Evolutionary conservation across 306 rosid genomes (phyloP).

Genomic region (Lathyrus sativus): DNA sequence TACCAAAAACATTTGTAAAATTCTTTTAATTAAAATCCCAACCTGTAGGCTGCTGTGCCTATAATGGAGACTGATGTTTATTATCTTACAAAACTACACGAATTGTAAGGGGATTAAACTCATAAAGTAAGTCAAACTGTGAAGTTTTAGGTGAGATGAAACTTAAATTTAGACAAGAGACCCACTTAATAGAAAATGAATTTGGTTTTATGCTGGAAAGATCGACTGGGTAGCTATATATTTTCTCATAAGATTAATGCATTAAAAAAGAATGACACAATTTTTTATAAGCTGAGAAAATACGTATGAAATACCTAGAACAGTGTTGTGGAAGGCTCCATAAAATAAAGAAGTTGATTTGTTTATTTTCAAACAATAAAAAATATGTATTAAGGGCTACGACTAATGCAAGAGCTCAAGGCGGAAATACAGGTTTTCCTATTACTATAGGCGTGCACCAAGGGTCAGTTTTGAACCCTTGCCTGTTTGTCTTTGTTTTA

Average conservation of each 20-base stretch:
- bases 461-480: constrained; percentile 1
- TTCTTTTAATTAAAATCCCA: background rate
- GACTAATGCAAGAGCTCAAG: background rate
- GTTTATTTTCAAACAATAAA: background rate
- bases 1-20: background rate
- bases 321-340: background rate
- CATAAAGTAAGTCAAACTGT: background rate
- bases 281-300: background rate
- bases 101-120: background rate
- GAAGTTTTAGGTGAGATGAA: background rate
- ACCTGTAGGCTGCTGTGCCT: background rate
- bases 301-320: background rate
- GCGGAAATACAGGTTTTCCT: background rate
- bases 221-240: background rate
- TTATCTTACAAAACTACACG: background rate
- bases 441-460: background rate
- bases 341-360: background rate
- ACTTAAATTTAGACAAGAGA: background rate
- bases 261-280: background rate
- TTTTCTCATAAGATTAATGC: background rate
- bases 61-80: background rate
- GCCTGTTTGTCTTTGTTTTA: background rate
- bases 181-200: background rate
- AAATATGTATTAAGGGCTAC: background rate
- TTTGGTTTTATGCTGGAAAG: background rate